Conservation (phyloP, 2,329 filamentous ascomycete genomes). For the Verticillium isaacii region DNA sequence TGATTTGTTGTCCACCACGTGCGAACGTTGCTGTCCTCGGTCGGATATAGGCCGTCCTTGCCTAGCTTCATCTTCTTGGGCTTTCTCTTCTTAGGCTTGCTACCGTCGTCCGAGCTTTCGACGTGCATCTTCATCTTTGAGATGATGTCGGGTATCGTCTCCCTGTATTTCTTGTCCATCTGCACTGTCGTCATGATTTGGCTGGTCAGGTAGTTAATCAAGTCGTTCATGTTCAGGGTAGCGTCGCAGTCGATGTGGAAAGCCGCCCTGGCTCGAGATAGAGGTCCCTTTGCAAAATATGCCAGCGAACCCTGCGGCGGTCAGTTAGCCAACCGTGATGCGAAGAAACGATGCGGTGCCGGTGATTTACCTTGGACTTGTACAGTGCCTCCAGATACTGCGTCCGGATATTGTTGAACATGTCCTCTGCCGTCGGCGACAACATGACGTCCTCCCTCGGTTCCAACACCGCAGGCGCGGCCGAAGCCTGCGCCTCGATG, state of each 20-base stretch:
- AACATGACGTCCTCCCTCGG: constrained; percentile 13
- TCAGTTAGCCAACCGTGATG: constrained; percentile 18
- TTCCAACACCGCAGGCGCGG: constrained; percentile 4
- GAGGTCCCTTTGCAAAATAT: constrained; percentile 78
- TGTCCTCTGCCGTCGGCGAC: constrained; percentile 41
- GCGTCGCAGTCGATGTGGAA: constrained; percentile 61
- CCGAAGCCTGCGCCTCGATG: constrained; percentile 13
- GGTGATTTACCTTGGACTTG: constrained; percentile 52
- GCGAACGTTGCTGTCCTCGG: constrained; percentile 59
- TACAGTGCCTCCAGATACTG: constrained; percentile 59
- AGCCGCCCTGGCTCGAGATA: constrained; percentile 68
- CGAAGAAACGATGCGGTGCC: constrained; percentile 5
- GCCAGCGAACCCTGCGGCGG: constrained; percentile 62
- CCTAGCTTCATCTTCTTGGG: constrained; percentile 62
- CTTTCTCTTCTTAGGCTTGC: constrained; percentile 42
- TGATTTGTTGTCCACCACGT: constrained; percentile 66
- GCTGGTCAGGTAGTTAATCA: constrained; percentile 64
- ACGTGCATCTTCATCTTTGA: constrained; percentile 49
- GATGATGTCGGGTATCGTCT: constrained; percentile 61
- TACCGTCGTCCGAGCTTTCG: constrained; percentile 48
- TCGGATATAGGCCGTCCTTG: constrained; percentile 63
- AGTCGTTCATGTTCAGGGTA: constrained; percentile 55
- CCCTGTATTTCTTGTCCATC: constrained; percentile 77
- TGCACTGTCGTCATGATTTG: constrained; percentile 62
- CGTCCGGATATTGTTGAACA: constrained; percentile 53